Base-by-base conservation (phyloP, 1,284 basidiomycete genomes). In the Vanrija pseudolonga region DNA sequence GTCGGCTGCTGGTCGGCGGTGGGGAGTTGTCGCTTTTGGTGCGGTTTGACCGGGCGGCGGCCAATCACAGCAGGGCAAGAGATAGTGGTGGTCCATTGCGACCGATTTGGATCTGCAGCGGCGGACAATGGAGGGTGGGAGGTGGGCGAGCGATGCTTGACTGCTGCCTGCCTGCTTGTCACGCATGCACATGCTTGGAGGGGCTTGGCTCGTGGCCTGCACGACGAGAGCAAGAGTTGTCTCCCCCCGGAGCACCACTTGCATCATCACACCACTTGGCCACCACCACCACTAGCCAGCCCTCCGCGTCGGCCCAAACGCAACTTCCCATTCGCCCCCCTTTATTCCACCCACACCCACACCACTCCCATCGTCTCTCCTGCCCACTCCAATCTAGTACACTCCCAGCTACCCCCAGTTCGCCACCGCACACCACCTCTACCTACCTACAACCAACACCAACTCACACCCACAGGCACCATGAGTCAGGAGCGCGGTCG, bases 401-500 rank as follows among this genome's bases (percentile, higher is more conserved):
- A 14, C 43, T 18, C 26, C 26, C 26, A n/a, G n/a, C 24, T 26
- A 26, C 24, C 24, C n/a, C 26, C 7, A 26, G 26, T n/a, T 19
- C 11, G 22, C 12, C 24, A 38, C 28, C 15, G 14, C 28, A 43
- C 42, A n/a, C 26, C 17, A 12, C 23, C 15, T 18, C 19, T 9
- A 23, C 32, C 23, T 24, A 20, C 43, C 22, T 8, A n/a, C 41
- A 14, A 12, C 44, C 53, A 36, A 59, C 54, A 37, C 14, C 48
- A 42, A 42, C 43, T 44, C 22, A 40, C 39, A 44, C 43, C 24
- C 17, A 20, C 23, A 57, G 48, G 49, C 47, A 51, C n/a, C 46
- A 60, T 60, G 58, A 53, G 47, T 45, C 50, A 56, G 14, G 51
- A 53, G 41, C 55, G 41, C 36, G 58, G 58, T 18, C 58, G 58